Base-by-base conservation (phyloP, 768 basidiomycete species). In the Rubroboletus pulcherrimus region DNA sequence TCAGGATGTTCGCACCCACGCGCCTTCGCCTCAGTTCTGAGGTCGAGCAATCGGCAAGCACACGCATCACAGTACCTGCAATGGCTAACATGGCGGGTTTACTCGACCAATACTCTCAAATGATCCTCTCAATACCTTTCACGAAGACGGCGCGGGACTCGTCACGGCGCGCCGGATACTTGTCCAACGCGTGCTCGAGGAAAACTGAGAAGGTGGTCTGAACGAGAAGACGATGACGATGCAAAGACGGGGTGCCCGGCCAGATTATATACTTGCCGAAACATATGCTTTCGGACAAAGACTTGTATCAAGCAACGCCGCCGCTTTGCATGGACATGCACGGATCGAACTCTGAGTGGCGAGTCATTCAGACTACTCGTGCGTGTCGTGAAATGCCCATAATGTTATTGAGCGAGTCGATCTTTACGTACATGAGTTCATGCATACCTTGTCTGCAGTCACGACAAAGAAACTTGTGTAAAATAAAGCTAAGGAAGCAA, bases 141-240 rank as follows among this genome's bases (percentile, higher is more conserved):
- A 21, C 17, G 19, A 58, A 54, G 34, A 50, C 35, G 4, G 51
- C 21, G 31, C 37, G 63, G 31, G 54, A 53, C 38, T 42, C 41
- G 49, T 40, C 31, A 2, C 48, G 40, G 19, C 43, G 49, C 29
- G 15, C 46, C 2, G 53, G 60, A 53, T 53, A 59, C 57, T 65
- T 62, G 26, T 62, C 57, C 44, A 55, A 21, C 8, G 63, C 59
- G n/a, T 54, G 54, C 35, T 64, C 59, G 14, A n/a, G n/a, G n/a
- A n/a, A n/a, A n/a, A n/a, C n/a, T n/a, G n/a, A n/a, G n/a, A n/a
- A n/a, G n/a, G n/a, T n/a, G n/a, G n/a, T n/a, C n/a, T n/a, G n/a
- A n/a, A n/a, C n/a, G n/a, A n/a, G 35, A 51, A 35, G 35, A 7
- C 17, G 19, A 41, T 38, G 21, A 17, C 24, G 19, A 21, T 34